phyloP scores from a whole-genome alignment of 768 basidiomycete species.

The Mycena pura region DNA sequence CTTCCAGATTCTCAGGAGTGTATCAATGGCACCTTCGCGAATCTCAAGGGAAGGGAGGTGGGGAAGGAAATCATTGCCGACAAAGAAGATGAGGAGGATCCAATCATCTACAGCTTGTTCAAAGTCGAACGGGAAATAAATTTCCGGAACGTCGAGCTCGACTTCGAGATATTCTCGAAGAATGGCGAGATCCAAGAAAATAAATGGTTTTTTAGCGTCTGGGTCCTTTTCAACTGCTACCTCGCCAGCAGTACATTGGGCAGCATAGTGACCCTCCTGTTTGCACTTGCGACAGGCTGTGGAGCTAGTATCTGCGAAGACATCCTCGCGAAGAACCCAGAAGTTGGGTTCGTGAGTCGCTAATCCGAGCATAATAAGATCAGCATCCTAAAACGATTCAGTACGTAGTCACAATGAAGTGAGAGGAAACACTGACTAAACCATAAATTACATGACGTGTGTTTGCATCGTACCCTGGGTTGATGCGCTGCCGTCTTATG shows the following conservation, averaged over 20 bases:
- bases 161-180: conserved; percentile 98
- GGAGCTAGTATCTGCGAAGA: conserved; percentile 85
- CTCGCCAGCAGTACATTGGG: conserved; percentile 88
- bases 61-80: conserved; percentile 99
- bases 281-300: conserved; percentile 92
- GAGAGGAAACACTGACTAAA: conserved; percentile 61
- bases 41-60: conserved; percentile 99
- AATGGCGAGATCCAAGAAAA: conserved; percentile 96
- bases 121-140: conserved; percentile 87
- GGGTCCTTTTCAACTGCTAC: conserved; percentile 71
- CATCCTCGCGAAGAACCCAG: conserved; percentile 96
- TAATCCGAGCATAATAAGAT: conserved; percentile 97
- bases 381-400: conserved; percentile 77
- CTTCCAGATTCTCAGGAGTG: conserved; percentile 95
- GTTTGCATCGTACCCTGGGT: conserved; percentile 92
- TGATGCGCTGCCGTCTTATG: conserved; percentile 87
- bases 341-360: conserved; percentile 99
- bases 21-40: conserved; percentile 98
- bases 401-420: conserved; percentile 15
- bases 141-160: conserved; percentile 84
- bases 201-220: conserved; percentile 92
- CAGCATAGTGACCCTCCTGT: conserved; percentile 93
- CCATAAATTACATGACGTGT: conserved; percentile 98
- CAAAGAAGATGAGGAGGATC: conserved; percentile 99
- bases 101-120: conserved; percentile 99